phyloP scores from a whole-genome alignment of 768 basidiomycete species.

The Boletus barrowsii region DNA sequence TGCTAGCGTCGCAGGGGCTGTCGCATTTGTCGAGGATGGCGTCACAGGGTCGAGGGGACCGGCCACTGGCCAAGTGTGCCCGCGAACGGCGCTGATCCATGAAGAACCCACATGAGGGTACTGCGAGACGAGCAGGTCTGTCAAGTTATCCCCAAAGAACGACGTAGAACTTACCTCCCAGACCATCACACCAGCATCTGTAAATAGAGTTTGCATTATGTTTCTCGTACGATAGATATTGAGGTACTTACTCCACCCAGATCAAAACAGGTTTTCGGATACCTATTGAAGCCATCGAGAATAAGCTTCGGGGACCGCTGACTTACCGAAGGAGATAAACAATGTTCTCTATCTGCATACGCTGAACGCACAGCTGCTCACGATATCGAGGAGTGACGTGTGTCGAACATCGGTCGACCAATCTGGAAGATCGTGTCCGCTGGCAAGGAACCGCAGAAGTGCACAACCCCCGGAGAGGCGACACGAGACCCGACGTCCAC shows the following conservation, averaged over 20 bases:
- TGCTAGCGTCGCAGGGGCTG: neutral
- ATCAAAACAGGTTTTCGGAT: neutral
- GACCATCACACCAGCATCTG: neutral
- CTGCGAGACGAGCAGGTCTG: neutral
- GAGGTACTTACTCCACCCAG: conserved; percentile 13
- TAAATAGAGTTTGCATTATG: neutral
- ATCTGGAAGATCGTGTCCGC: neutral
- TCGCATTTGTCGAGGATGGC: neutral
- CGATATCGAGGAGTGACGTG: neutral
- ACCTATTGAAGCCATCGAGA: neutral
- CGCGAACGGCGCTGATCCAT: conserved; percentile 39
- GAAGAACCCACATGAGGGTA: conserved; percentile 30
- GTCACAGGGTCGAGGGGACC: neutral
- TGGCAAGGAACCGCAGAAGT: neutral
- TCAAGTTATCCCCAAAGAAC: neutral
- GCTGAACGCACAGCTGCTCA: neutral
- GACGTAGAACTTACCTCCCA: neutral
- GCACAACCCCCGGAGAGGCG: neutral
- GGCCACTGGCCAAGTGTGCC: conserved; percentile 30
- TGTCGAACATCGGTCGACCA: neutral
- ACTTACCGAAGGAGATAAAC: neutral
- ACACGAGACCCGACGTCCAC: neutral
- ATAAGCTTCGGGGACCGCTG: neutral
- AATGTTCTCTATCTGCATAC: neutral
- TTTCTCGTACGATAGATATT: neutral